phyloP scores from a whole-genome alignment of 257 asterid genomes.

The Linderniella brevidens region DNA sequence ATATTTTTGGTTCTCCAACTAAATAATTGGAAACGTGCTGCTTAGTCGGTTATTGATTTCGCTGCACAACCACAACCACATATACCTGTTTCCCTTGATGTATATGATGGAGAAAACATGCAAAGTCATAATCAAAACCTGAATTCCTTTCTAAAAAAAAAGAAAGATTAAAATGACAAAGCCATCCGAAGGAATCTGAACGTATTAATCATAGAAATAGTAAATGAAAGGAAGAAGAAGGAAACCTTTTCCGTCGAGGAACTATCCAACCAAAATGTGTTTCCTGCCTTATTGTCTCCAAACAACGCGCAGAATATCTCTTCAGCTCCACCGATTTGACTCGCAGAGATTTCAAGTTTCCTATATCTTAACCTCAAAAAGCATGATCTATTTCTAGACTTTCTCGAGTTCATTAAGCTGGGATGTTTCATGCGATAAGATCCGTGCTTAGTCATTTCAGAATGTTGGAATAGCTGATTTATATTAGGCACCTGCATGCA shows the following conservation, averaged over 20 bases:
- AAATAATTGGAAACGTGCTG: too few relatives aligned
- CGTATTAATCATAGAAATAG: not conserved
- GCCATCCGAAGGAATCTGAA: slow-evolving; percentile 7
- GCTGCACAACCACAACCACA: too few relatives aligned
- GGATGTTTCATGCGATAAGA: slow-evolving; percentile 22
- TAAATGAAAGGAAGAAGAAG: slow-evolving; percentile 7
- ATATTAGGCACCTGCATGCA: slow-evolving; percentile 73
- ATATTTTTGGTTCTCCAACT: too few relatives aligned
- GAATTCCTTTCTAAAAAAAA: too few relatives aligned
- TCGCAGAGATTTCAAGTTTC: slow-evolving; percentile 36
- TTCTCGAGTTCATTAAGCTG: slow-evolving; percentile 16
- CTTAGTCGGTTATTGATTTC: too few relatives aligned
- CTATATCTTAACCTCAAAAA: slow-evolving; percentile 82
- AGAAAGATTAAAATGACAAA: not conserved
- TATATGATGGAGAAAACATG: too few relatives aligned
- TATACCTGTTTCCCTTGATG: too few relatives aligned
- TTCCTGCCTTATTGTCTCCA: slow-evolving; percentile 41
- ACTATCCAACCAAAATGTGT: slow-evolving; percentile 96
- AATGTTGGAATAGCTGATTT: slow-evolving; percentile 37
- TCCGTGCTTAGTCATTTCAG: slow-evolving; percentile 21
- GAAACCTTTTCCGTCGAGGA: slow-evolving; percentile 82
- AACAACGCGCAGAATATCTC: slow-evolving; percentile 49
- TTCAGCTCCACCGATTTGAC: slow-evolving; percentile 74
- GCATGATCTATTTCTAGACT: slow-evolving; percentile 22
- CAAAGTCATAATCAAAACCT: too few relatives aligned